Evolutionary conservation across 192 early-diverging fungal genomes (phyloP), one percentile per base, ranked within the genome.

Genomic region (Coemansia sp.): DNA sequence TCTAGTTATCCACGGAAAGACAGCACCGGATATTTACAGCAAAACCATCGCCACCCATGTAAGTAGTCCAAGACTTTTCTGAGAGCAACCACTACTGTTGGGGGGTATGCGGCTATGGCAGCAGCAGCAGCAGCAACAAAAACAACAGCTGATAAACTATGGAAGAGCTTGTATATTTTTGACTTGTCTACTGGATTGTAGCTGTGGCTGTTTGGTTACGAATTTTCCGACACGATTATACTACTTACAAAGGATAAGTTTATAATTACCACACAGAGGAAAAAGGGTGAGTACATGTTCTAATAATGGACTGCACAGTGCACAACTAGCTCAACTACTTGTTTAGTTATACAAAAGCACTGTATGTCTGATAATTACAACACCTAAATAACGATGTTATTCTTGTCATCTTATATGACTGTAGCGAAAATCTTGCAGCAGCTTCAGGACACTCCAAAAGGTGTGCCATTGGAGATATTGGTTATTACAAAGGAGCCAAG

Each of bases 181-280:
- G 60, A 56, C 21, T 52, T 48, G 59, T 21, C 79, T n/a, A 6
- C 1, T 25, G 9, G 4, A 18, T 18, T 68, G 55, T 66, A 98
- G 87, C 88, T 86, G 50, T 99, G 95, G 95, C 83, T 96, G 54
- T 83, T 96, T 48, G 94, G 94, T 41, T 92, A 94, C 63, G 95
- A 97, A 69, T 92, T 96, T 60, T 85, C 89, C 2, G 91, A 98
- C 58, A 93, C 93, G 5, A 71, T 95, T 23, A 85, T 93, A 19
- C 55, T 94, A 31, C 79, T 95, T 41, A 89, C 89, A 18, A 82
- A 75, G 27, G 87, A 88, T 68, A 91, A 89, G 66, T 66, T 93
- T 19, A 85, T 88, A 21, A 83, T 99, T 66, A 68, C 95, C 7
- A 90, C 91, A 16, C 90, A 89, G 59, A 77, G 71, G 48, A 94